phyloP scores from a whole-genome alignment of 768 basidiomycete genomes.

The Phaeotremella fagi region DNA sequence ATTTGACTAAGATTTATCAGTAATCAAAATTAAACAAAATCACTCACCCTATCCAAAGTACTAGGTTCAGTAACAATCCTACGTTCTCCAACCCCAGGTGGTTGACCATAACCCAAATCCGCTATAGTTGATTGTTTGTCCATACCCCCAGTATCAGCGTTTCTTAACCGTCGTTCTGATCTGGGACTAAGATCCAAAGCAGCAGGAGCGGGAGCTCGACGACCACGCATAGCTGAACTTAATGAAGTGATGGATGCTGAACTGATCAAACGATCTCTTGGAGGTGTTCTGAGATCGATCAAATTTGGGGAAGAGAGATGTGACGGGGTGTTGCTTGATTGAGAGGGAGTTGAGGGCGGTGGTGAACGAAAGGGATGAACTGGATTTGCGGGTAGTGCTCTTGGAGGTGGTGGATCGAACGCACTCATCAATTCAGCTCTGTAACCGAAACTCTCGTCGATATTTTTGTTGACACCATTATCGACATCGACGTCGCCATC shows the following conservation, averaged over 20 bases:
- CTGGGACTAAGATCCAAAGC: conserved; percentile 36
- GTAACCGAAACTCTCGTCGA: neutral
- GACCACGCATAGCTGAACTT: conserved; percentile 22
- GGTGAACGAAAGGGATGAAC: neutral
- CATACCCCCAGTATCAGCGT: neutral
- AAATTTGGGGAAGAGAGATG: neutral
- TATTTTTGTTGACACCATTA: neutral
- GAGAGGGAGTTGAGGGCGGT: neutral
- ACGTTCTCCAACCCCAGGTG: conserved; percentile 3
- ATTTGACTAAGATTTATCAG: neutral
- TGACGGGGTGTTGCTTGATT: neutral
- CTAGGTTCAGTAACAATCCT: conserved; percentile 24
- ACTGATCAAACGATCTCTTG: conserved; percentile 23
- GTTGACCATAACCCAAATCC: conserved; percentile 10
- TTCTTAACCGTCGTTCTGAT: conserved; percentile 13
- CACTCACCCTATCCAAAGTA: conserved; percentile 11
- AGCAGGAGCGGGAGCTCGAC: conserved; percentile 38
- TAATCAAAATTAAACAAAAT: neutral
- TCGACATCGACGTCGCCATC: neutral
- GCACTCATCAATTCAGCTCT: neutral
- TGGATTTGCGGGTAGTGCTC: neutral
- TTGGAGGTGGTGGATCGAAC: neutral
- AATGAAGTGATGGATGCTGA: conserved; percentile 24
- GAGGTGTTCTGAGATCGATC: too few species aligned
- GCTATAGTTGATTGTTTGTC: conserved; percentile 4